phyloP scores from a whole-genome alignment of 441 rosid genomes.

The Populus trichocarpa region DNA sequence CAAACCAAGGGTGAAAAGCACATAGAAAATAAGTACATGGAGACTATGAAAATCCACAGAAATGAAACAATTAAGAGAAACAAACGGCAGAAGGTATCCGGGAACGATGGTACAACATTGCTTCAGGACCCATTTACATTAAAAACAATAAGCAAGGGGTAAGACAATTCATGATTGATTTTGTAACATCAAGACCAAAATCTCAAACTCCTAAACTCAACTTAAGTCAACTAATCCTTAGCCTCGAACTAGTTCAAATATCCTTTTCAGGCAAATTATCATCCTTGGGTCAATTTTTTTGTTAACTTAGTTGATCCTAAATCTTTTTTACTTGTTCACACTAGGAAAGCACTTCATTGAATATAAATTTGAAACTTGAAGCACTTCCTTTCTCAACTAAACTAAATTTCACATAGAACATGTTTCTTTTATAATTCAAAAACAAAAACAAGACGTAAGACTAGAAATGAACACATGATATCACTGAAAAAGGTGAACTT shows the following conservation, averaged over 20 bases:
- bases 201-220: background rate
- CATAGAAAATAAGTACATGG: background rate
- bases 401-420: background rate
- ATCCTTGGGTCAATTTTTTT: background rate
- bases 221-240: background rate
- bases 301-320: background rate
- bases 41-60: background rate
- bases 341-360: background rate
- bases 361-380: background rate
- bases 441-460: background rate
- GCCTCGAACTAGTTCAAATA: background rate
- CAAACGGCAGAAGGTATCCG: background rate
- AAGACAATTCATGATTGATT: background rate
- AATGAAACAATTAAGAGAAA: background rate
- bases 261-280: background rate
- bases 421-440: background rate
- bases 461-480: background rate
- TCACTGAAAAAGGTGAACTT: background rate
- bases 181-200: background rate
- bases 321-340: background rate
- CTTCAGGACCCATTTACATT: background rate
- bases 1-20: constrained; percentile 12
- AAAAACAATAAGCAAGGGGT: background rate
- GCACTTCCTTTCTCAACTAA: background rate
- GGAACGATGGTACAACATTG: background rate